Conservation (phyloP, 306 rosid genomes). For the Malus domestica region DNA sequence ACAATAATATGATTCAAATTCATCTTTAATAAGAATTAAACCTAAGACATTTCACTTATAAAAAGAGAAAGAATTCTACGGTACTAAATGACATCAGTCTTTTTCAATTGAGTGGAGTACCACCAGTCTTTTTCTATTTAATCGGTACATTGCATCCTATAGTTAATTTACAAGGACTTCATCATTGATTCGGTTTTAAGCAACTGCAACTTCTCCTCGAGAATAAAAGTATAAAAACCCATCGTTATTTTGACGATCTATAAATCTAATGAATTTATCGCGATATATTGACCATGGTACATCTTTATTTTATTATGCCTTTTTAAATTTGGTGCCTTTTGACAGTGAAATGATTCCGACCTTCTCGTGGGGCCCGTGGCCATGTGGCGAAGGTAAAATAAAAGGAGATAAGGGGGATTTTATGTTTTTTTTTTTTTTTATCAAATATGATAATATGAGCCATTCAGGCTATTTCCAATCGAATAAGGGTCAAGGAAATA, state of each 20-base stretch:
- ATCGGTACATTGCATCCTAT: slow-evolving; percentile 5
- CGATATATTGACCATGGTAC: neutral
- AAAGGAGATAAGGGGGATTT: neutral
- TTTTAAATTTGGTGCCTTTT: neutral
- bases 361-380: neutral
- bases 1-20: no score
- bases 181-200: neutral
- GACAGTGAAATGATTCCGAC: neutral
- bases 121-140: no score
- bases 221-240: neutral
- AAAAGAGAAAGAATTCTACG: no score
- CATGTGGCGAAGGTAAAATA: neutral
- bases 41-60: accelerated
- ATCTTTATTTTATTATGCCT: neutral
- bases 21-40: no score
- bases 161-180: slow-evolving; percentile 9
- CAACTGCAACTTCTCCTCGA: slow-evolving; percentile 6
- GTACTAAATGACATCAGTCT: no score
- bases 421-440: no score
- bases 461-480: no score
- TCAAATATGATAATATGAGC: no score
- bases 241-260: neutral
- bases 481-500: no score
- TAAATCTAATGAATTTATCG: neutral
- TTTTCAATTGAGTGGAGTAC: no score